Conservation (phyloP, 306 rosid genomes). For the Pyrus bretschneideri region DNA sequence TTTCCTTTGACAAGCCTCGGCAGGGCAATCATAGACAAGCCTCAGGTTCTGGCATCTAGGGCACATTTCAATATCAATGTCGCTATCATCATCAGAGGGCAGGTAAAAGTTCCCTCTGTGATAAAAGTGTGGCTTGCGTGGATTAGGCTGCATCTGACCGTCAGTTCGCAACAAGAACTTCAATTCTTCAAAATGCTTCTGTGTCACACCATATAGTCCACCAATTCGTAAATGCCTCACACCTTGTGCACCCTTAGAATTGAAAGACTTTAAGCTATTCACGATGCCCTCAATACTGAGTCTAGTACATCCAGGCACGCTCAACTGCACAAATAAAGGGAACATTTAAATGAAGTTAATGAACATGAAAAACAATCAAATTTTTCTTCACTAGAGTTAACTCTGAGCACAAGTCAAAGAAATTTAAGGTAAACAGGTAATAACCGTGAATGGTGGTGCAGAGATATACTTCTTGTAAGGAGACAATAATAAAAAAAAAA, state of each 20-base stretch:
- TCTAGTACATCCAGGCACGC: conserved; percentile 89
- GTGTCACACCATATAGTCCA: conserved; percentile 71
- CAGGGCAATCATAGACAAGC: conserved; percentile 86
- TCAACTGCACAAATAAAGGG: conserved; percentile 47
- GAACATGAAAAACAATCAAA: not conserved
- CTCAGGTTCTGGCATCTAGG: conserved; percentile 73
- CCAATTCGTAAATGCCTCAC: conserved; percentile 78
- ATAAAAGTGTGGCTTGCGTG: conserved; percentile 59
- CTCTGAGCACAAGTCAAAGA: not conserved
- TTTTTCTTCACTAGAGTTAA: not conserved
- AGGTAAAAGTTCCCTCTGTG: conserved; percentile 54
- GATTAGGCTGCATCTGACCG: conserved; percentile 33
- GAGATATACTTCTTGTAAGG: not conserved
- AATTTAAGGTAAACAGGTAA: not conserved
- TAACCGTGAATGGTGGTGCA: not conserved
- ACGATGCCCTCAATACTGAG: conserved; percentile 74
- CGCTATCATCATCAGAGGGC: conserved; percentile 61
- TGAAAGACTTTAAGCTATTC: conserved; percentile 50
- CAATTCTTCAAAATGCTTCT: conserved; percentile 62
- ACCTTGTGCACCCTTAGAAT: conserved; percentile 46
- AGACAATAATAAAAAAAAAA: not conserved
- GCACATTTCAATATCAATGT: conserved; percentile 69
- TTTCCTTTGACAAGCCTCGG: conserved; percentile 54
- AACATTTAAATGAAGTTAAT: conserved; percentile 4
- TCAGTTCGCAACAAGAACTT: conserved; percentile 56